phyloP scores from a whole-genome alignment of 345 rosid species.

The Rhodamnia argentea region DNA sequence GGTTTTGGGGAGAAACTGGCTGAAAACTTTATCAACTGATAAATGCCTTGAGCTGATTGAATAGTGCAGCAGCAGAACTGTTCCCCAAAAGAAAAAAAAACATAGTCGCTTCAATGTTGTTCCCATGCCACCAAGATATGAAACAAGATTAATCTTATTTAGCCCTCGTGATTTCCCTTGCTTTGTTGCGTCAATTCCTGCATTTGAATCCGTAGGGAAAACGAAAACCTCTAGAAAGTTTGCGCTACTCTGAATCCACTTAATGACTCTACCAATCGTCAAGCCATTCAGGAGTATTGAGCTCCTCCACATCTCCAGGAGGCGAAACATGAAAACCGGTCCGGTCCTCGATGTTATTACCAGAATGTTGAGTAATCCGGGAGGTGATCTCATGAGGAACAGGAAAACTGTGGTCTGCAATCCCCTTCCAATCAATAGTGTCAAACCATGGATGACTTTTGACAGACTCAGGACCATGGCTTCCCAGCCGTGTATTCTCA shows the following conservation, averaged over 20 bases:
- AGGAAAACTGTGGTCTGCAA: constrained; percentile 32
- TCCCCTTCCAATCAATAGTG: constrained; percentile 51
- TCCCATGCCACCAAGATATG: neutral
- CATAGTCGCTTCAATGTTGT: neutral
- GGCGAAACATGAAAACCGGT: constrained; percentile 22
- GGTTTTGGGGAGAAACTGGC: neutral
- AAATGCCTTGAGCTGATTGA: neutral
- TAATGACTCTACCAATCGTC: constrained; percentile 55
- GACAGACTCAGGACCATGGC: constrained; percentile 44
- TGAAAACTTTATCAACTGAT: neutral
- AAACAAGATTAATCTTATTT: neutral
- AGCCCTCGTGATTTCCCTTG: neutral
- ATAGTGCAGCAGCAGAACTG: neutral
- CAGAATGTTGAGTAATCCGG: constrained; percentile 40
- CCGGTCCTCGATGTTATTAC: constrained; percentile 26
- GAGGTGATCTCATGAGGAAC: constrained; percentile 52
- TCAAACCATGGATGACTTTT: constrained; percentile 74
- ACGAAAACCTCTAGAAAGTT: neutral
- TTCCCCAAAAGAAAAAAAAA: neutral
- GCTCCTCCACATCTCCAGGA: constrained; percentile 27
- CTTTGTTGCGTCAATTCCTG: neutral
- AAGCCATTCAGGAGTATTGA: constrained; percentile 58
- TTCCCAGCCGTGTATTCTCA: constrained; percentile 59
- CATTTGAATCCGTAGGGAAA: neutral
- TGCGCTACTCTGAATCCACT: neutral